Evolutionary conservation across 306 rosid genomes (phyloP).

Genomic region (Citrullus amarus): DNA sequence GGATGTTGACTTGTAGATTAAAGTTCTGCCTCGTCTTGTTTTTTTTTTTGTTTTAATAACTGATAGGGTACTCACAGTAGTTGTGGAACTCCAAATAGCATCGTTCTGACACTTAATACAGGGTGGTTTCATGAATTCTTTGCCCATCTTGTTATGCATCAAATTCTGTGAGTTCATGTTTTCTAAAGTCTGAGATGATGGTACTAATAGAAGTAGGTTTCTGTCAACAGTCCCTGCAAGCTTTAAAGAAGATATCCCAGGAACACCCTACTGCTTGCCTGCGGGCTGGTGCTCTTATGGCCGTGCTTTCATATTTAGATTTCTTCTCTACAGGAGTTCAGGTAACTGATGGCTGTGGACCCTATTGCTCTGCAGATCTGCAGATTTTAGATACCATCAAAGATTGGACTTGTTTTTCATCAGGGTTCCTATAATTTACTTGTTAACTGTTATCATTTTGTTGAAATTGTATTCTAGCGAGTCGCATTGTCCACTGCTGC

Average conservation of each 20-base stretch:
- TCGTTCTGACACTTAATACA: not conserved
- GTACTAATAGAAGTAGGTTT: slow-evolving; percentile 26
- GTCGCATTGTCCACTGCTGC: slow-evolving; percentile 99
- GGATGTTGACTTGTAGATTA: not conserved
- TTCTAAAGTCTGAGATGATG: slow-evolving; percentile 2
- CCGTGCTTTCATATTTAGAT: slow-evolving; percentile 90
- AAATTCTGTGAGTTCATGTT: not conserved
- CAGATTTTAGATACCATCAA: not conserved
- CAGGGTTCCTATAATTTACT: not conserved
- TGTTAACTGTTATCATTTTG: not conserved
- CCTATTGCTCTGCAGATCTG: not conserved
- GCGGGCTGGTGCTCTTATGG: slow-evolving; percentile 99
- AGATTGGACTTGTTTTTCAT: not conserved
- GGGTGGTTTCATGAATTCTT: not conserved
- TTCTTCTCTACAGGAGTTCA: slow-evolving; percentile 98
- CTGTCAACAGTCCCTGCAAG: slow-evolving; percentile 86
- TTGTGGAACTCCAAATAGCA: not conserved
- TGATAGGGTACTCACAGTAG: not conserved
- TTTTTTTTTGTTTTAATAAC: not conserved
- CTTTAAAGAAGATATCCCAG: slow-evolving; percentile 92
- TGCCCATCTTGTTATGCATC: not conserved
- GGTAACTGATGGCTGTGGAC: slow-evolving; percentile 25
- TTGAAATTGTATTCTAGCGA: slow-evolving; percentile 39
- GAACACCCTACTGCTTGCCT: slow-evolving; percentile 99
- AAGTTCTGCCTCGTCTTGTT: not conserved